A percentile compares a stretch with the other conserved stretches of the same genome.
phyloP scores from a whole-genome alignment of 2,329 filamentous ascomycete genomes.

The Chrysoporthe cubensis region DNA sequence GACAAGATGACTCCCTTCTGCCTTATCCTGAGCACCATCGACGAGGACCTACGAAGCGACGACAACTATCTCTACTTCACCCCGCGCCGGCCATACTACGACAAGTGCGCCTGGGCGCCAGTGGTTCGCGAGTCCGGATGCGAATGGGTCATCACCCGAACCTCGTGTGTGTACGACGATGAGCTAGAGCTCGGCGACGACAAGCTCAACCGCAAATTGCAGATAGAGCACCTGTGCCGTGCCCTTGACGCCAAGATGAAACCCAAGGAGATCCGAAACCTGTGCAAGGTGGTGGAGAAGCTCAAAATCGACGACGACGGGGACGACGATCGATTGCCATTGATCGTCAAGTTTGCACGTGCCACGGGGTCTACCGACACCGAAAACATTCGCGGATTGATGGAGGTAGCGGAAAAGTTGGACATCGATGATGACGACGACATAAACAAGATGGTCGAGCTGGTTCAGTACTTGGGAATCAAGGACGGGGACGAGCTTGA shows the following conservation, averaged over 20 bases:
- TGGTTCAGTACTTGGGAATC: background rate
- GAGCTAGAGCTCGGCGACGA: background rate
- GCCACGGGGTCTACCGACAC: background rate
- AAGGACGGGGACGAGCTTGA: background rate
- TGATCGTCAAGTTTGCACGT: background rate
- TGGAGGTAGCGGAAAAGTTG: background rate
- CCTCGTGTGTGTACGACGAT: background rate
- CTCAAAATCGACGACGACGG: background rate
- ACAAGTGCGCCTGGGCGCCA: background rate
- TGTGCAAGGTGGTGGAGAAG: background rate
- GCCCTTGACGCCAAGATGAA: background rate
- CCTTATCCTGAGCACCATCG: background rate
- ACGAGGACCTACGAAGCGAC: background rate
- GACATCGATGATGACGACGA: background rate
- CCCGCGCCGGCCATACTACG: background rate
- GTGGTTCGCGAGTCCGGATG: background rate
- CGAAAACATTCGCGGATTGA: background rate
- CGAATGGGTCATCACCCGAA: background rate
- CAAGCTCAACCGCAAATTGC: background rate
- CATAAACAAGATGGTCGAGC: background rate
- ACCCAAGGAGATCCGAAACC: background rate
- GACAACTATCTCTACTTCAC: background rate
- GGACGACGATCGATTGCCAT: background rate
- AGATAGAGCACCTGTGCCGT: background rate
- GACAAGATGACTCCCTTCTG: background rate